Evolutionary conservation across 2,329 filamentous ascomycete species (phyloP).

Genomic region (Rachicladosporium sp.): DNA sequence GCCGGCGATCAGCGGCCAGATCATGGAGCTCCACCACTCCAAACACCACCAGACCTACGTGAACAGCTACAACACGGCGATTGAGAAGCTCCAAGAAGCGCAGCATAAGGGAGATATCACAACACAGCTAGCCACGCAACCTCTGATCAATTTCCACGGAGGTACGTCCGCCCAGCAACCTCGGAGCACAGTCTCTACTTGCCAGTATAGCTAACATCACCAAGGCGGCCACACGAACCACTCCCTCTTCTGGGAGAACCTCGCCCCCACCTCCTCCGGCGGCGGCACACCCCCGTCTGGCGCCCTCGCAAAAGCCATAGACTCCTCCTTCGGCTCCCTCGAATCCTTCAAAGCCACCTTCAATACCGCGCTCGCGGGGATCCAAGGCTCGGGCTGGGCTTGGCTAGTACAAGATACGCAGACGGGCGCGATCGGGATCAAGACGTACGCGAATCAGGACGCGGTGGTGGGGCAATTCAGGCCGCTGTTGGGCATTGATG

Average conservation of each 20-base stretch:
- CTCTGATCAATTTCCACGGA: constrained; percentile 54
- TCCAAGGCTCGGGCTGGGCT: constrained; percentile 59
- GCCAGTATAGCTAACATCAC: constrained; percentile 1
- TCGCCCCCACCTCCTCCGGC: constrained; percentile 53
- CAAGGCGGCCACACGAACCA: constrained; percentile 53
- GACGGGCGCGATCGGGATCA: constrained; percentile 53
- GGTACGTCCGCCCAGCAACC: constrained; percentile 23
- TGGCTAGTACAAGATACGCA: constrained; percentile 66
- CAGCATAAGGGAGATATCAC: constrained; percentile 41
- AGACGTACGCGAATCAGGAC: constrained; percentile 78
- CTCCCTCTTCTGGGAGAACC: constrained; percentile 57
- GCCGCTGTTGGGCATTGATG: constrained; percentile 79
- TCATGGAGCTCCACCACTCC: constrained; percentile 93
- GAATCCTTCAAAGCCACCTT: constrained; percentile 51
- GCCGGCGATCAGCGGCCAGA: constrained; percentile 68
- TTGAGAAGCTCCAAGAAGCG: constrained; percentile 55
- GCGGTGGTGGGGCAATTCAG: constrained; percentile 71
- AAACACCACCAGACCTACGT: constrained; percentile 94
- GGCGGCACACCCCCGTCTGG: constrained; percentile 53
- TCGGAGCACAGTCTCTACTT: not conserved
- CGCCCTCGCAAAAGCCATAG: constrained; percentile 44
- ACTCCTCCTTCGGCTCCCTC: constrained; percentile 46
- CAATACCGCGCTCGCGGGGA: constrained; percentile 50
- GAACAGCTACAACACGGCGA: constrained; percentile 70
- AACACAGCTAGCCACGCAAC: constrained; percentile 43